Evolutionary conservation across 169 alveolate genomes (phyloP).

Genomic region (Cryptosporidium bovis): DNA sequence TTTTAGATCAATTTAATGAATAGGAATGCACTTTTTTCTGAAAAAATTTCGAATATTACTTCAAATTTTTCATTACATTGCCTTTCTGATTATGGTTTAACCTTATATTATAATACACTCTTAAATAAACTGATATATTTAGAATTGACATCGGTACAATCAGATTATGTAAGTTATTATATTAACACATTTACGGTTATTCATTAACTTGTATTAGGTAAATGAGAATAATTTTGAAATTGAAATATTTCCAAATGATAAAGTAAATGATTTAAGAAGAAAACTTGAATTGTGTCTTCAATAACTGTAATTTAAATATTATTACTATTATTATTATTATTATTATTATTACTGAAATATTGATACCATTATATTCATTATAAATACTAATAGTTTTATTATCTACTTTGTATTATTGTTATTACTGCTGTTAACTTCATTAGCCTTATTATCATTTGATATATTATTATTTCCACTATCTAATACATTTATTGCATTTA

Average conservation of each 20-base stretch:
- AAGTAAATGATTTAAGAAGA: not conserved
- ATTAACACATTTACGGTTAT: too few species aligned
- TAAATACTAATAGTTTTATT: not conserved
- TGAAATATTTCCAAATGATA: conserved; percentile 15
- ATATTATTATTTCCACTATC: not conserved
- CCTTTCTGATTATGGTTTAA: conserved; percentile 37
- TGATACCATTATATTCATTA: not conserved
- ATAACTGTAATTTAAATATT: not conserved
- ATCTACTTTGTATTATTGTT: not conserved
- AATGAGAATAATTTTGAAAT: conserved; percentile 1
- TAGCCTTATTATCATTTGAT: not conserved
- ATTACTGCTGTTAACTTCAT: not conserved
- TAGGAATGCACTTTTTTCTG: conserved; percentile 19
- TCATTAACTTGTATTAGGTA: too few species aligned
- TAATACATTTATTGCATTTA: conserved; percentile 21
- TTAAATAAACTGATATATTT: conserved; percentile 10
- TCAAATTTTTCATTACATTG: conserved; percentile 28
- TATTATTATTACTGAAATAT: not conserved
- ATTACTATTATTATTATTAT: not conserved
- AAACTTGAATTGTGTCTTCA: conserved; percentile 26
- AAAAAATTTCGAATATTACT: conserved; percentile 15
- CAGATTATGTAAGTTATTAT: too few species aligned
- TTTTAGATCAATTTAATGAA: conserved; percentile 7
- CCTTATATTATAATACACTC: not conserved
- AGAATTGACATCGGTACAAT: conserved; percentile 8